Conservation (phyloP, 495 filamentous ascomycete genomes). For the Hyaloscypha variabilis region DNA sequence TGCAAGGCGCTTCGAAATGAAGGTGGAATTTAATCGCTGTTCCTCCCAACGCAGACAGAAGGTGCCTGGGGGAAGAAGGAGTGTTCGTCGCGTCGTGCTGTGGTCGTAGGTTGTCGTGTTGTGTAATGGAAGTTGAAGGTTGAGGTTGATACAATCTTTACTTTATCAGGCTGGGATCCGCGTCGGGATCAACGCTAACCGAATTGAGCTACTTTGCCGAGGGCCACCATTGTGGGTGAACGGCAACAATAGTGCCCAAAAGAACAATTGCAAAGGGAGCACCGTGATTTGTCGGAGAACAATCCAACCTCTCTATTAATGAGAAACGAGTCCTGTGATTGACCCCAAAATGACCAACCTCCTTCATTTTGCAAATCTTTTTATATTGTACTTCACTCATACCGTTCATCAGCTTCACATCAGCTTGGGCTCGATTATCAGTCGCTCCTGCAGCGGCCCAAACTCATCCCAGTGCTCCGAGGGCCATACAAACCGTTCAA, state of each 20-base stretch:
- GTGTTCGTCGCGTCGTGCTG: neutral
- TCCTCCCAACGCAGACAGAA: neutral
- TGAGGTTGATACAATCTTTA: neutral
- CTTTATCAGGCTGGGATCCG: neutral
- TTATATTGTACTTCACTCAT: neutral
- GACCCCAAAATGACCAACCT: neutral
- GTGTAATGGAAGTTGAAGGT: neutral
- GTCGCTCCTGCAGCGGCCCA: neutral
- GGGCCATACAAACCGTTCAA: neutral
- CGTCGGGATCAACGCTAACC: neutral
- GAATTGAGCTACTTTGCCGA: neutral
- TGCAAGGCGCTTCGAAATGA: neutral
- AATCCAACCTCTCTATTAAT: neutral
- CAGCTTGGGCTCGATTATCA: neutral
- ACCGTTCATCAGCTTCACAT: neutral
- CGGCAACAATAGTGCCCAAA: neutral
- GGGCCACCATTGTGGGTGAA: neutral
- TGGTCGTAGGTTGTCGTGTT: neutral
- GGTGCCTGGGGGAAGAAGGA: neutral
- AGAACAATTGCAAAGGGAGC: neutral
- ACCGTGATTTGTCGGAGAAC: neutral
- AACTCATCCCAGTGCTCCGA: too few relatives aligned
- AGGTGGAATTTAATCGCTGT: neutral
- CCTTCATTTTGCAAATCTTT: neutral
- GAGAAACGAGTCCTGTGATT: neutral